A percentile compares a stretch with the other conserved stretches of the same genome.
phyloP scores from a whole-genome alignment of 2,329 filamentous ascomycete species.

The Botrytis galanthina region DNA sequence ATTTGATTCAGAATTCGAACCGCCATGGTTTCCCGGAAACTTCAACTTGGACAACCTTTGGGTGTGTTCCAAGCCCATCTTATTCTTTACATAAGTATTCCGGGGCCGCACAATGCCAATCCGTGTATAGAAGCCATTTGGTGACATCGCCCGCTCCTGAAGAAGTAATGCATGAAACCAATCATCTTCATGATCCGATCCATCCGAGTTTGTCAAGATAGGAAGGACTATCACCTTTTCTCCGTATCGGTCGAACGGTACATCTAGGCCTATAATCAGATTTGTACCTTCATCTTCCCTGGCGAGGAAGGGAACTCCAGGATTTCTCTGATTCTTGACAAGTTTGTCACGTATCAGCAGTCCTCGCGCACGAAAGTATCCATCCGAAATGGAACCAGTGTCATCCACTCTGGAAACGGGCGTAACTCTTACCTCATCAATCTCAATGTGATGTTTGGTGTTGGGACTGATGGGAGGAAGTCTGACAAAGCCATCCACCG shows the following conservation, averaged over 20 bases:
- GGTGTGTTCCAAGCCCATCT: background rate
- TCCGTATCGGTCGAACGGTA: background rate
- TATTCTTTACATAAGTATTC: background rate
- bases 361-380: background rate
- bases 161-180: background rate
- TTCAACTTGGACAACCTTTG: background rate
- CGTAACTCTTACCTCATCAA: background rate
- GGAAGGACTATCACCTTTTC: background rate
- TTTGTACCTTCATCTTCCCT: rapidly evolving
- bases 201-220: background rate
- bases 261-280: rapidly evolving
- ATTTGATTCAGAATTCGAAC: background rate
- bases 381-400: background rate
- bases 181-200: rapidly evolving
- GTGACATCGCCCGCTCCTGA: background rate
- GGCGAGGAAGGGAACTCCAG: rapidly evolving
- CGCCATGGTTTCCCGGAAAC: background rate
- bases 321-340: background rate
- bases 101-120: rapidly evolving
- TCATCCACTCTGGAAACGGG: background rate
- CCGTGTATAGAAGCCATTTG: background rate
- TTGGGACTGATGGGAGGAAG: background rate
- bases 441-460: background rate
- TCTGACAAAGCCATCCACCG: rapidly evolving
- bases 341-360: background rate